Base-by-base conservation (phyloP, 2,329 filamentous ascomycete genomes). In the Claviceps lovelessii region DNA sequence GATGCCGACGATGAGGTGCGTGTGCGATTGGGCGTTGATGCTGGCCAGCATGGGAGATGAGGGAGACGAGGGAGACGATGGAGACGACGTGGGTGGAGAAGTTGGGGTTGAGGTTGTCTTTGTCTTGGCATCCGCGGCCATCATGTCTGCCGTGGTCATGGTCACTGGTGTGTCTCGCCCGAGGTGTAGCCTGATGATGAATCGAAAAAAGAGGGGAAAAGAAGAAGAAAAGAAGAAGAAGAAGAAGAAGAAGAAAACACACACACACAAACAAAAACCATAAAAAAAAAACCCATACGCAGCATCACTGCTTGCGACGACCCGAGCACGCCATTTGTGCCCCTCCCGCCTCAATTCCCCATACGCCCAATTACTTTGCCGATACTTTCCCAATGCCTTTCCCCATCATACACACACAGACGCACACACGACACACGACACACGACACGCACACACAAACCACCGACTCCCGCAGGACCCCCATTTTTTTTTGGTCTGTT, bases 1-100 rank as follows among this genome's bases (percentile, higher is more conserved):
- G 39, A 85, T 84, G 56, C 93, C 93, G 59, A 97, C 70, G 63
- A 98, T 81, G 56, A 98, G 76, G 68, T 98, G 93, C 45, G 90
- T 70, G 65, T 88, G 85, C 50, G 74, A 77, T 52, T 76, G 76
- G 64, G 82, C 84, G 66, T 90, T 83, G 60, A 85, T 76, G 51
- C 86, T 83, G 49, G 86, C 85, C 50, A 94, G 81, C 52, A 94
- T 59, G 54, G 55, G 42, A 11, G 35, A 28, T 10, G 35, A 37
- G 35, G 8, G 23, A 23, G 23, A 23, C 2, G 23, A 23, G 23
- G 23, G 23, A 23, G 23, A 23, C 3, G 23, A 23, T 0, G 23
- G 23, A 23, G 23, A 23, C 23, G 23, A 23, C 23, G 23, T 23
- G 23, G 23, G 23, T 23, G 23, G 23, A 23, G 23, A 23, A 23